phyloP scores from a whole-genome alignment of 768 basidiomycete species.

The Zangia roseola region DNA sequence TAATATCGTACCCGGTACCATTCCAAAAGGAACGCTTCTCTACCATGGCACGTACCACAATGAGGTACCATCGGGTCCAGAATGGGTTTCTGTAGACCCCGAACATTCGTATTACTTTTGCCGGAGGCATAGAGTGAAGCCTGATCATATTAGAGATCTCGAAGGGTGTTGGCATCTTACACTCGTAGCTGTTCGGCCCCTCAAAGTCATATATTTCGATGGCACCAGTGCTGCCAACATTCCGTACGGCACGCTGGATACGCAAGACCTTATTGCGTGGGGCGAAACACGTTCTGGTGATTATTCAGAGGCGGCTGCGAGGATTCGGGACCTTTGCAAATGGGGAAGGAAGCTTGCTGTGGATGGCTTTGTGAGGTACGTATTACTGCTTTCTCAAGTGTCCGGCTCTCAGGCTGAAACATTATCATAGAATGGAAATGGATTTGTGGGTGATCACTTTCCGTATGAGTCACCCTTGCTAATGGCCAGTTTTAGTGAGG shows the following conservation, averaged over 20 bases:
- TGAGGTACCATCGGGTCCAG: constrained; percentile 26
- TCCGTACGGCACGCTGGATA: constrained; percentile 44
- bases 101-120: constrained; percentile 43
- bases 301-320: not conserved
- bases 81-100: constrained; percentile 36
- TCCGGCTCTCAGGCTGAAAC: no score
- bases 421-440: no score
- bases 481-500: no score
- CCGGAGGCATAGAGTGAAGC: not conserved
- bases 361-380: constrained; percentile 44
- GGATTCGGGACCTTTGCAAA: constrained; percentile 34
- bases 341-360: constrained; percentile 41
- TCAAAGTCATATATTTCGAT: constrained; percentile 52
- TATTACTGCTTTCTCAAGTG: no score
- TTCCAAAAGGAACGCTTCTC: constrained; percentile 36
- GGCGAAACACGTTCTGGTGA: not conserved
- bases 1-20: constrained; percentile 30
- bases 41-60: constrained; percentile 28
- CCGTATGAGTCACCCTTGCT: no score
- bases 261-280: constrained; percentile 48
- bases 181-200: constrained; percentile 21
- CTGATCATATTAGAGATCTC: no score
- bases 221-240: constrained; percentile 41
- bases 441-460: no score
- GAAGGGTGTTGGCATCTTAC: constrained; percentile 17